Conservation (phyloP, 1,139 yeast species). For the Kurtzmaniella quercitrusa region DNA sequence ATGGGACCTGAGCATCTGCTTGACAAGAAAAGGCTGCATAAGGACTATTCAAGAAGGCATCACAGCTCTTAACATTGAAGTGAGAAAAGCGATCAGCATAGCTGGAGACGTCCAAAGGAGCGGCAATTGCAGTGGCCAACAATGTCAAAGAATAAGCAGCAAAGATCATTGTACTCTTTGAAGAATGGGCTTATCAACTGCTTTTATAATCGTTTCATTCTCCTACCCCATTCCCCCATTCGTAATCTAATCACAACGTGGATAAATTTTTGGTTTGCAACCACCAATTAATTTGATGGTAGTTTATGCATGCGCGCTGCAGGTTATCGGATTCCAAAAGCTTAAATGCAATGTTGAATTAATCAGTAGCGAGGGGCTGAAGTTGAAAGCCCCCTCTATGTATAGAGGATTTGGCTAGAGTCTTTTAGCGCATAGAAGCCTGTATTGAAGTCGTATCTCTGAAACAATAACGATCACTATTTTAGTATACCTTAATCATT, state of each 20-base stretch:
- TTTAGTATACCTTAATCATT: too few relatives aligned
- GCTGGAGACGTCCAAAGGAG: neutral
- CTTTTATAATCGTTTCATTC: too few relatives aligned
- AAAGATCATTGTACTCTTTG: neutral
- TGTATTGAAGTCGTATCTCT: too few relatives aligned
- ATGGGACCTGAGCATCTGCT: conserved; percentile 21
- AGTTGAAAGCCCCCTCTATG: neutral
- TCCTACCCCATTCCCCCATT: too few relatives aligned
- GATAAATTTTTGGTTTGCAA: neutral
- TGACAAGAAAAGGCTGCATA: conserved; percentile 8
- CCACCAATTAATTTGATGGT: neutral
- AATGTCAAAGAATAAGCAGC: neutral
- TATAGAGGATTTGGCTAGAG: too few relatives aligned
- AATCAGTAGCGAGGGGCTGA: neutral
- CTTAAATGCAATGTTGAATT: neutral
- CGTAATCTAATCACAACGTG: neutral
- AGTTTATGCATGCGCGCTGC: neutral
- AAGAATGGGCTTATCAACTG: neutral
- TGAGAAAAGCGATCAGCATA: neutral
- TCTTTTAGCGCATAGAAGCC: too few relatives aligned
- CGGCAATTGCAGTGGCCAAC: neutral
- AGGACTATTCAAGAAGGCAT: conserved; percentile 4
- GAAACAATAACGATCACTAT: too few relatives aligned
- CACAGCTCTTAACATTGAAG: conserved; percentile 6
- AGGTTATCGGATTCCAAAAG: neutral